These are phyloP conservation scores for Clavispora asparagi DNA, from an alignment of 805 yeast species.

Conservation along the genomic window DNA sequence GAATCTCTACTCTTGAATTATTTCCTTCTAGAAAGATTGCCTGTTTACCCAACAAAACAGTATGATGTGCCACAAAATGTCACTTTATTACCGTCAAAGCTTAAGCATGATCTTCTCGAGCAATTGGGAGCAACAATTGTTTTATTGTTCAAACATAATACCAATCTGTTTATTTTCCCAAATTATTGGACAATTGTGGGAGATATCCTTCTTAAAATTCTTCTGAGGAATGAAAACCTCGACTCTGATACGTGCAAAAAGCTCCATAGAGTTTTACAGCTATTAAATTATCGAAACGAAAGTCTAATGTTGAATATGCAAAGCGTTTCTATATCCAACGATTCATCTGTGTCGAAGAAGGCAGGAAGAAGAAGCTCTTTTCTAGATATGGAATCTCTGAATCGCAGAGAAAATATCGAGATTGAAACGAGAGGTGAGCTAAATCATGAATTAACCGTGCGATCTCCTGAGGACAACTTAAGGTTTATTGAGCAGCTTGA, in stretches of 20 bases:
- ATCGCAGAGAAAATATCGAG: not conserved
- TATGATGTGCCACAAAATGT: slow-evolving; percentile 1
- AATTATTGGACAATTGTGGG: slow-evolving; percentile 55
- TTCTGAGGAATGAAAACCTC: slow-evolving; percentile 15
- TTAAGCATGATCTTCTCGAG: slow-evolving; percentile 24
- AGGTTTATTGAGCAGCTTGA: slow-evolving; percentile 35
- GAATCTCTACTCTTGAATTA: slow-evolving; percentile 52
- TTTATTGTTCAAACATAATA: slow-evolving; percentile 43
- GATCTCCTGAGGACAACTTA: slow-evolving; percentile 24
- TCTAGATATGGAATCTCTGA: not conserved
- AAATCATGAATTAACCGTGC: slow-evolving; percentile 18
- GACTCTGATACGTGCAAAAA: slow-evolving; percentile 18
- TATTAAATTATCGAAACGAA: slow-evolving; percentile 65
- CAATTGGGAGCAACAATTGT: slow-evolving; percentile 26
- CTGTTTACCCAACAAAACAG: slow-evolving; percentile 3
- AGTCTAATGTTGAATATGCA: slow-evolving; percentile 54
- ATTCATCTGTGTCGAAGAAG: not conserved
- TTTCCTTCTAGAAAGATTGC: slow-evolving; percentile 32
- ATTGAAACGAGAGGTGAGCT: not conserved
- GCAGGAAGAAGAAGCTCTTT: not conserved
- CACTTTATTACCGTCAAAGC: slow-evolving; percentile 12
- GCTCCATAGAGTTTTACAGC: slow-evolving; percentile 45
- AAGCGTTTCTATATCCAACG: not conserved
- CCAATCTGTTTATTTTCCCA: slow-evolving; percentile 62
- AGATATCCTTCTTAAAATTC: slow-evolving; percentile 39